Evolutionary conservation across 2,329 filamentous ascomycete genomes (phyloP), one percentile per base, ranked within the genome.

Genomic region (Penicillium sp.): DNA sequence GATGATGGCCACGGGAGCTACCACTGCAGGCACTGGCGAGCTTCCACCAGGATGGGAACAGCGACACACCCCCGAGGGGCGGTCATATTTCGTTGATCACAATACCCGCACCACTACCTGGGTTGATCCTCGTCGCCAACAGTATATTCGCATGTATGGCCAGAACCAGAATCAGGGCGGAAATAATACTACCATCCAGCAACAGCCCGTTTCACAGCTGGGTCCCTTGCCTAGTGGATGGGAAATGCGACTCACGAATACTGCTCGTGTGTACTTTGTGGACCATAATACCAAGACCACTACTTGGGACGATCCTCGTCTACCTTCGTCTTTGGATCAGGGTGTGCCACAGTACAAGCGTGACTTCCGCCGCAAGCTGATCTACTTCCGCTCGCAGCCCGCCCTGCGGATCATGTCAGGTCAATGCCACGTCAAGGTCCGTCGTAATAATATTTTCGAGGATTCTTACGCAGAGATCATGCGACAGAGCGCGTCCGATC

Each of bases 211-310:
- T 2, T 98, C 95, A 2, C 95, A 99, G 74, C 84, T 99, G 46
- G 95, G 95, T 4, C 95, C 95, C 26, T 78, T 99, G 48, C 95
- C 95, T 3, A 98, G 95, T 70, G 95, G 95, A 3, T 99, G 95
- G 95, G 95, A 99, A 82, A 99, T 99, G 95, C 91, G 95, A 59
- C 86, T 99, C 51, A 99, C 95, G 52, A 98, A 99, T 76, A 99
- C 95, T 14, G 95, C 95, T 27, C 86, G 95, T 58, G 95, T 99
- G 16, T 99, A 99, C 78, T 99, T 99, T 75, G 95, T 99, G 45
- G 95, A 99, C 70, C 95, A 99, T 79, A 99, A 99, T 79, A 99
- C 95, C 45, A 99, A 99, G 82, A 99, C 95, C 0, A 99, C 95
- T 3, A 99, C 95, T 1, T 99, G 95, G 95, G 95, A 99, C 71